A percentile compares a stretch with the other conserved stretches of the same genome.
Evolutionary conservation across 768 basidiomycete genomes (phyloP).

Genomic region (Kwoniella dejecticola): DNA sequence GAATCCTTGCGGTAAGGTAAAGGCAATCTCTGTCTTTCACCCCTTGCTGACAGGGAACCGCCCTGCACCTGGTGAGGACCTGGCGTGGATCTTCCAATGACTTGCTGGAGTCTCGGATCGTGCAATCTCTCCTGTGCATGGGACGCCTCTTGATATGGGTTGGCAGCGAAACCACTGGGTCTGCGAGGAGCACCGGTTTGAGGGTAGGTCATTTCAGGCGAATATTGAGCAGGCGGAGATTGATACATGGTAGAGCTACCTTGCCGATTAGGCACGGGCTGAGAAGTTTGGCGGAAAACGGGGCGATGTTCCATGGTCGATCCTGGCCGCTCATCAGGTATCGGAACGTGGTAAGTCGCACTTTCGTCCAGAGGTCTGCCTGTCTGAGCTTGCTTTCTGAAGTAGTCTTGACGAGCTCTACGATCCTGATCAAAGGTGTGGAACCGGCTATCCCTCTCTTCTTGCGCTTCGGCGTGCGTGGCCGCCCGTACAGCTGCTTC

Average conservation of each 20-base stretch:
- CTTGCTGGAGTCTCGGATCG: slow-evolving; percentile 32
- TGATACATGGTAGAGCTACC: slow-evolving; percentile 27
- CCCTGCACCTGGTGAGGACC: background rate
- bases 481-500: slow-evolving; percentile 16
- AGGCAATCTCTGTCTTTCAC: slow-evolving; percentile 15
- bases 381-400: slow-evolving; percentile 14
- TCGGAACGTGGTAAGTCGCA: slow-evolving; percentile 14
- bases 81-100: slow-evolving; percentile 17
- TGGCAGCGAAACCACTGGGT: slow-evolving; percentile 27
- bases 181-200: slow-evolving; percentile 20
- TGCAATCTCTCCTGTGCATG: slow-evolving; percentile 34
- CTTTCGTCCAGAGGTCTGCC: slow-evolving; percentile 17
- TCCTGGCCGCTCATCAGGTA: slow-evolving; percentile 12
- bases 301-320: slow-evolving; percentile 14
- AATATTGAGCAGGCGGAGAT: slow-evolving; percentile 36
- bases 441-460: slow-evolving; percentile 21
- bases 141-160: slow-evolving; percentile 26
- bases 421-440: slow-evolving; percentile 34
- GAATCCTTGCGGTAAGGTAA: slow-evolving; percentile 9
- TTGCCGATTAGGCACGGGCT: slow-evolving; percentile 9
- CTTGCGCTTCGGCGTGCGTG: slow-evolving; percentile 26
- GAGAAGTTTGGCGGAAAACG: slow-evolving; percentile 20
- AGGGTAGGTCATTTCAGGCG: slow-evolving; percentile 27
- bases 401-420: slow-evolving; percentile 30
- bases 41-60: slow-evolving; percentile 1